Base-by-base conservation (phyloP, 768 basidiomycete species). In the Lyophyllum semitale region DNA sequence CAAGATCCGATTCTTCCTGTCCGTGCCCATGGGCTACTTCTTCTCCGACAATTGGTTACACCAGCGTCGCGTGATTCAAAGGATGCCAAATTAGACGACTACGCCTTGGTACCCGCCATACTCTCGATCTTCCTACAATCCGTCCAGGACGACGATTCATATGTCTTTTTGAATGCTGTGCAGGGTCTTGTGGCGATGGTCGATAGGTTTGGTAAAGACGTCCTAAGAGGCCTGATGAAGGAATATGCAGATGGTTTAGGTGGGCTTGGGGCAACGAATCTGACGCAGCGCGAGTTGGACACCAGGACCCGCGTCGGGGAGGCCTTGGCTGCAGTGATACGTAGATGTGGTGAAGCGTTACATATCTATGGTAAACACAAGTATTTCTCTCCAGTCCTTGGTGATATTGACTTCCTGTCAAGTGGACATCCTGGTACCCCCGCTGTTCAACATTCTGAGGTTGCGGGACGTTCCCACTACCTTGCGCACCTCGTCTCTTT, bases 1-100 rank as follows among this genome's bases (percentile, higher is more conserved):
- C 91, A 95, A 70, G 96, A 98, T 68, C 89, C 93, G 1, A 84
- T 96, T 32, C 78, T 98, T 9, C 95, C 96, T 20, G 95, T 98
- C 37, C 88, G 95, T 44, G 96, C 93, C 0, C 95, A 98, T 66
- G 96, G 96, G 6, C 76, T 98, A 2, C 75, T 93, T 33, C 77
- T 95, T 22, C 79, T 98, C 20, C 85, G 89, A 45, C 82, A 92
- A 57, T 82, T 98, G 23, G 85, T 95, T 18, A 74, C 79, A 22
- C 71, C 79, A 18, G 55, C 62, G 4, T 55, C 59, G 20, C 56
- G 59, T 8, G 61, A 58, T 12, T 38, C 63, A 26, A 51, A 60
- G 17, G 65, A 65, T 7, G 56, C 63, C 23, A 61, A 63, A 60
- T 66, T 62, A 58, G 57, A 64, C 12, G 84, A 90, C 61, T 71